Evolutionary conservation across 306 rosid genomes (phyloP).

Genomic region (Lathyrus aphaca): DNA sequence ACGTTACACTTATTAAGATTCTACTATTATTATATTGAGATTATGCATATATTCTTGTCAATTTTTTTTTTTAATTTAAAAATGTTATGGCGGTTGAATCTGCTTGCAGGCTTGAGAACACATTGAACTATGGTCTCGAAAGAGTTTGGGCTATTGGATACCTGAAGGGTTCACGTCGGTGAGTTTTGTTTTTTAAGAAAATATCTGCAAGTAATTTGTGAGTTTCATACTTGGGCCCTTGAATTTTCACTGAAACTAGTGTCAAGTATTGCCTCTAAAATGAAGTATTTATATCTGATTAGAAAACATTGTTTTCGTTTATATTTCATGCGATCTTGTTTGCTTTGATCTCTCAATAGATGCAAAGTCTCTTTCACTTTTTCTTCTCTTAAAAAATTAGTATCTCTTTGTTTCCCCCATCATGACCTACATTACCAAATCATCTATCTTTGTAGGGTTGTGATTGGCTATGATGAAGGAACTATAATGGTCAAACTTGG

Average conservation of each 20-base stretch:
- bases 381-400: conserved; percentile 26
- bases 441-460: conserved; percentile 66
- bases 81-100: conserved; percentile 25
- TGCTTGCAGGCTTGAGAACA: conserved; percentile 91
- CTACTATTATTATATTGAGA: conserved; percentile 4
- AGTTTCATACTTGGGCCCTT: conserved; percentile 4
- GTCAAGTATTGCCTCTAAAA: conserved; percentile 7
- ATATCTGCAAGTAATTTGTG: conserved; percentile 17
- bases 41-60: conserved; percentile 11
- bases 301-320: neutral
- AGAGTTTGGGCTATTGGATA: conserved; percentile 99
- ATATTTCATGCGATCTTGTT: conserved; percentile 21
- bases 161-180: conserved; percentile 97
- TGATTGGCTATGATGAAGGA: conserved; percentile 98
- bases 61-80: neutral
- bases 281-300: conserved; percentile 27
- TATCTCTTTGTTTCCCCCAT: neutral
- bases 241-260: conserved; percentile 20
- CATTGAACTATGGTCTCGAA: conserved; percentile 95
- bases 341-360: conserved; percentile 15
- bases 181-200: conserved; percentile 38
- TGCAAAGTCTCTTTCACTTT: conserved; percentile 24
- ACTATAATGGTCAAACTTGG: conserved; percentile 99
- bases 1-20: neutral
- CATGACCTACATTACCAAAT: conserved; percentile 13